Conservation (phyloP, 2,329 filamentous ascomycete species). For the Anisogramma anomala region DNA sequence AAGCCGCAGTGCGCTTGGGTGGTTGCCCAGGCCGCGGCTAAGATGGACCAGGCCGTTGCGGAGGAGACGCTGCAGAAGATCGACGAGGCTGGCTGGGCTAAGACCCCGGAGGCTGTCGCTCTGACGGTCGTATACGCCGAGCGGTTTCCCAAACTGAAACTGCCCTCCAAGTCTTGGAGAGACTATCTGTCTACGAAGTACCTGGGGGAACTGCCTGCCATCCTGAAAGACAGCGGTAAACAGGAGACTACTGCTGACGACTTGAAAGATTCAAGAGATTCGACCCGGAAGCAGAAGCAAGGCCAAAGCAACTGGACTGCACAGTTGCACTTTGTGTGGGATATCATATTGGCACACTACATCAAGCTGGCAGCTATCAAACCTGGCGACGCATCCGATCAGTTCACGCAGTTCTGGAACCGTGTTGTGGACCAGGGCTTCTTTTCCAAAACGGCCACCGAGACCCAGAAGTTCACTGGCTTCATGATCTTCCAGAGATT, state of each 20-base stretch:
- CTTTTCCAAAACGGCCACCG: conserved; percentile 70
- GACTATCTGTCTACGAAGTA: conserved; percentile 64
- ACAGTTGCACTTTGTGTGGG: conserved; percentile 81
- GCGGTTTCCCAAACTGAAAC: conserved; percentile 50
- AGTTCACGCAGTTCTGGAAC: conserved; percentile 72
- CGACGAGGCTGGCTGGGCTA: conserved; percentile 53
- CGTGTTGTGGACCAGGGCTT: conserved; percentile 77
- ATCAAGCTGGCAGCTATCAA: conserved; percentile 23
- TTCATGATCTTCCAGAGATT: conserved; percentile 78
- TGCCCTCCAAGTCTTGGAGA: conserved; percentile 63
- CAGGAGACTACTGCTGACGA: conserved; percentile 31
- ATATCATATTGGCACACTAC: conserved; percentile 55
- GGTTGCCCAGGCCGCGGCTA: conserved; percentile 59
- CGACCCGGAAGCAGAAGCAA: conserved; percentile 29
- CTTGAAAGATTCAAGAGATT: conserved; percentile 19
- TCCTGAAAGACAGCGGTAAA: conserved; percentile 64
- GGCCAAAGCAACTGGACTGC: conserved; percentile 67
- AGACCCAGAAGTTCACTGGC: conserved; percentile 84
- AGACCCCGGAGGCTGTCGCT: conserved; percentile 78
- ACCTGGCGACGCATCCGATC: conserved; percentile 27
- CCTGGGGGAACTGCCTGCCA: conserved; percentile 56
- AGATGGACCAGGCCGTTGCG: conserved; percentile 46
- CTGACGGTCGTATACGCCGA: conserved; percentile 68
- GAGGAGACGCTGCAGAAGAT: conserved; percentile 53
- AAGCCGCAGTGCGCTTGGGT: conserved; percentile 79